Base-by-base conservation (phyloP, 495 filamentous ascomycete species). In the Melanomma pulvis-pyrius region DNA sequence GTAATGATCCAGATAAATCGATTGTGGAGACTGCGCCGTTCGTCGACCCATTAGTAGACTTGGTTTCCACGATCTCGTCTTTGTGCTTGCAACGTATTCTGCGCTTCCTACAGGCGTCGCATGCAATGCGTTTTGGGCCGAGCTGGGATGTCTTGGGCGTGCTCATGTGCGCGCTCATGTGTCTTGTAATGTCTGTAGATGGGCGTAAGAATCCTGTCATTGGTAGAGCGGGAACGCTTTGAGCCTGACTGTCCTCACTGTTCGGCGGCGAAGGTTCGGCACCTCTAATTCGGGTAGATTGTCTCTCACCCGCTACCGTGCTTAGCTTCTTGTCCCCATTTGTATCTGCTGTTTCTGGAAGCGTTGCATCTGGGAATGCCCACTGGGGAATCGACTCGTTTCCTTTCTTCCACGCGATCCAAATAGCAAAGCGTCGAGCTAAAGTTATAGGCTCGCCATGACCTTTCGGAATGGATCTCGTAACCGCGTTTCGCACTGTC, bases 371-470 rank as follows among this genome's bases (percentile, higher is more conserved):
- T 8, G 75, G 77, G 60, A 78, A 70, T 25, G 85, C 88, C 89
- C 89, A 91, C 58, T 82, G 78, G 30, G 89, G 85, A 26, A 88
- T 83, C 53, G 77, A 78, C 68, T 90, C 88, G 65, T 88, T 87
- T 3, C 88, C 88, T 54, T 87, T 86, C 70, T 91, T 91, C 88
- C 88, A 90, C 24, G 87, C 82, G 41, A 83, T 83, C 89, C 89
- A 91, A 22, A 88, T 80, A 2, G 86, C 88, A 65, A 91, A 90
- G 25, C 64, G 82, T 59, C 85, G 83, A 58, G 86, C 80, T 41
- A 84, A 76, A 13, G 84, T 82, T 2, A 90, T 72, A 11, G 88
- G 87, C 46, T 91, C 87, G 29, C 83, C 84, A 51, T 81, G 74
- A 24, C 81, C 80, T 74, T 87, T 85, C 0, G 88, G 88, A 30